Evolutionary conservation across 2,329 filamentous ascomycete genomes (phyloP), one percentile per base, ranked within the genome.

Genomic region (Talaromyces sp.): DNA sequence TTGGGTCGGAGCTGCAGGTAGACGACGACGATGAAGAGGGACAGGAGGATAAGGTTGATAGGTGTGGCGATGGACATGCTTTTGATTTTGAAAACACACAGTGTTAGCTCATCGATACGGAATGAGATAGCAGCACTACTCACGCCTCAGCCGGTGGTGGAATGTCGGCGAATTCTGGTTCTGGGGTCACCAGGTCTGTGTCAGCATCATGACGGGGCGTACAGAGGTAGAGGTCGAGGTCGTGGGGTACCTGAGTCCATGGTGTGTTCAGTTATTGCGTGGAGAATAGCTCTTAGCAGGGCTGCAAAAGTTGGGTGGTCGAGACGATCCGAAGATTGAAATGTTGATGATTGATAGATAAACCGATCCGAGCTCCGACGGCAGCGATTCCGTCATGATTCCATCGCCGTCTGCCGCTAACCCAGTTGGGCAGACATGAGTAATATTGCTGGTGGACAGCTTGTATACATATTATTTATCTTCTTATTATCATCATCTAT

Each of bases 41-140:
- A 79, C 69, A 86, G 69, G 58, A 88, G 82, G 65, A 86, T 75
- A 43, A 87, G 73, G 73, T 88, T 88, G 67, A 87, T 82, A 32
- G 85, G 85, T 1, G 84, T 82, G 32, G 82, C 78, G 66, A 84
- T 77, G 9, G 82, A 77, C 64, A 81, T 78, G 49, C 84, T 84
- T 66, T 14, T 4, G 32, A 1, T 35, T 14, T 14, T 5, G 9
- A 53, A n/a, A 19, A 52, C 4, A 29, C 19, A 56, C 35, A 38
- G 29, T 17, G 27, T 31, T 35, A n/a, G 58, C 65, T 62, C 61
- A 51, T 41, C 53, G 61, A 58, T 53, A 38, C 19, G 3, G 24
- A 26, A 51, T 21, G 4, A 41, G 14, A 29, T n/a, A 32, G 14
- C 11, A 6, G 9, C n/a, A 46, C 8, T 41, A 72, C 73, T 66